Evolutionary conservation across 2,329 filamentous ascomycete genomes (phyloP).

Genomic region (Phyllosticta capitalensis): DNA sequence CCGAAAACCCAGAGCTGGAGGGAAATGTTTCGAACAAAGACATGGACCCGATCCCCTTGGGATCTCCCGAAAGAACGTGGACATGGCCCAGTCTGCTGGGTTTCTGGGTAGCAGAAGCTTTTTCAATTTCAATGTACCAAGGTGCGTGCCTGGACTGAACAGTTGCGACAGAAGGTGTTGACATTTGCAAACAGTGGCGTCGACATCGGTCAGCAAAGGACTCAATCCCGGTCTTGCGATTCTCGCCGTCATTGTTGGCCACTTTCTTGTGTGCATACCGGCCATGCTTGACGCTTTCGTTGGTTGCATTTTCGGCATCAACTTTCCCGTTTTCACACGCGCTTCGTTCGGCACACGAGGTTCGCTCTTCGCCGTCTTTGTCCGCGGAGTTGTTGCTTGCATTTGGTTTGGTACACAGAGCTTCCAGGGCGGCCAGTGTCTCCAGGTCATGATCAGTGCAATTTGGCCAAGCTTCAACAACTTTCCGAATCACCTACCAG

Average conservation of each 20-base stretch:
- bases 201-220: constrained; percentile 14
- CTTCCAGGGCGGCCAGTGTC: constrained; percentile 17
- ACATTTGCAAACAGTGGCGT: constrained; percentile 11
- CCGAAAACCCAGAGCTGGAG: constrained; percentile 5
- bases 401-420: constrained; percentile 9
- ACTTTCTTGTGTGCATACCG: constrained; percentile 14
- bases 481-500: constrained; percentile 11
- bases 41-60: constrained; percentile 13
- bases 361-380: constrained; percentile 5
- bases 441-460: constrained; percentile 16
- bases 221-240: constrained; percentile 16
- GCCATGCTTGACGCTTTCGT: constrained; percentile 11
- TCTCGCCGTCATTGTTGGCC: constrained; percentile 15
- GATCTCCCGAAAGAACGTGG: constrained; percentile 14
- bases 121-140: constrained; percentile 16
- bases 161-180: not conserved
- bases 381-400: constrained; percentile 2
- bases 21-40: constrained; percentile 13
- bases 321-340: constrained; percentile 16
- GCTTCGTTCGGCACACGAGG: constrained; percentile 13
- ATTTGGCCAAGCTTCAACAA: constrained; percentile 12
- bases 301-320: constrained; percentile 10
- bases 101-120: constrained; percentile 17
- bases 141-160: not conserved
- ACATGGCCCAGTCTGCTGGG: constrained; percentile 16